Percentiles rank a stretch among this genome's conserved stretches.
These are phyloP conservation scores for Cystobasidiaceae sp. DNA, from an alignment of 1,284 basidiomycete genomes.

Conservation along the genomic window DNA sequence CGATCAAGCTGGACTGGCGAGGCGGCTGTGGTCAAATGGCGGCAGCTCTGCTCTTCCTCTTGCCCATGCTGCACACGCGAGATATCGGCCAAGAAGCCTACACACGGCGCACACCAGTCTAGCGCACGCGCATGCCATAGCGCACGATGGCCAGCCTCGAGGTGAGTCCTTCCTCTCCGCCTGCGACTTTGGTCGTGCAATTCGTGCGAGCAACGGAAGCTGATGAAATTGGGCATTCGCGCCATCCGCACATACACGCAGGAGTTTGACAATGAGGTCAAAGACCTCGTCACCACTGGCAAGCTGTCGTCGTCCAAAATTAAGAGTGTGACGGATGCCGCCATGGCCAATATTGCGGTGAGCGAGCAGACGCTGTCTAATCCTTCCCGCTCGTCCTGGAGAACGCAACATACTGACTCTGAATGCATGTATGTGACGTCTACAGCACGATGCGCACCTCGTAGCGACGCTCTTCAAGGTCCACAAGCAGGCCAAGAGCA, in stretches of 20 bases:
- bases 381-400: not conserved
- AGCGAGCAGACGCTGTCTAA: too few relatives aligned
- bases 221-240: too few relatives aligned
- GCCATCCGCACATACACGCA: constrained; percentile 44
- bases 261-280: constrained; percentile 71
- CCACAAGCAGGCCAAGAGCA: constrained; percentile 64
- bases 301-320: constrained; percentile 79
- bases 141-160: constrained; percentile 22
- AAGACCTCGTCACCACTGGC: constrained; percentile 70
- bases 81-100: too few relatives aligned
- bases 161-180: not conserved
- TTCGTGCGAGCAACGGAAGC: not conserved
- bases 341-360: constrained; percentile 68
- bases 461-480: constrained; percentile 77
- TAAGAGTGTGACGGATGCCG: constrained; percentile 63
- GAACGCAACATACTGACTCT: not conserved
- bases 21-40: too few relatives aligned
- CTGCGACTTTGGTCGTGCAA: not conserved
- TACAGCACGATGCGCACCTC: constrained; percentile 75
- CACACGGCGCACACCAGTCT: too few relatives aligned
- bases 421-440: constrained; percentile 1
- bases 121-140: too few relatives aligned
- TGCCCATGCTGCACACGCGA: too few relatives aligned
- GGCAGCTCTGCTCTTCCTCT: too few relatives aligned
- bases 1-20: too few relatives aligned